Conservation (phyloP, 1,284 basidiomycete genomes). For the Cystobasidium pallidum region DNA sequence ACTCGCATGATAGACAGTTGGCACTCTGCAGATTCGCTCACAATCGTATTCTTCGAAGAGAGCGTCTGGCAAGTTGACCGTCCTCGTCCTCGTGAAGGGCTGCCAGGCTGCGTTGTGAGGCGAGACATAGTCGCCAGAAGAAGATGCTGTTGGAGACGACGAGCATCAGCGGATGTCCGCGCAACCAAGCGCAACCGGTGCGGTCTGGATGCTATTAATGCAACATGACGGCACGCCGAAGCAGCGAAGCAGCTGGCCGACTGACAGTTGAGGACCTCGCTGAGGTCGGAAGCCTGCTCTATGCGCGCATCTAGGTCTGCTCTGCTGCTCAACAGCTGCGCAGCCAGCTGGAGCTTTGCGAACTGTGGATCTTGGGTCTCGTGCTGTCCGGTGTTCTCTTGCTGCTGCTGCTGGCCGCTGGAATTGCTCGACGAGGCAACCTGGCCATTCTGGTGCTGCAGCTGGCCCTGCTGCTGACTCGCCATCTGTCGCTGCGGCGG, state of each 20-base stretch:
- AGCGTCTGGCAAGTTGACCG: constrained; percentile 77
- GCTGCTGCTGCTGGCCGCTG: constrained; percentile 22
- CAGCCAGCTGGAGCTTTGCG: constrained; percentile 10
- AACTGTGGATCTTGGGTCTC: constrained; percentile 30
- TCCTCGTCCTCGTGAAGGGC: constrained; percentile 76
- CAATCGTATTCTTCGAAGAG: constrained; percentile 80
- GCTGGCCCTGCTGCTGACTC: constrained; percentile 12
- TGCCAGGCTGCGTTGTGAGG: constrained; percentile 75
- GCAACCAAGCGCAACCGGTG: too few species aligned
- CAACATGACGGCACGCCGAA: background rate
- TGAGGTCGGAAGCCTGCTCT: constrained; percentile 39
- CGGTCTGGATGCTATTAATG: too few species aligned
- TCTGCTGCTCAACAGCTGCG: constrained; percentile 36
- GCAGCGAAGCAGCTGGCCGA: background rate
- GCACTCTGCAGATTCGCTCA: constrained; percentile 55
- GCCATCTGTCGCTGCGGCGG: background rate
- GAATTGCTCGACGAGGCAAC: background rate
- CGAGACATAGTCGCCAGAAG: constrained; percentile 64
- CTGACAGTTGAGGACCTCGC: constrained; percentile 41
- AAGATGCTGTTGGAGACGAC: constrained; percentile 19
- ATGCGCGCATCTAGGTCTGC: constrained; percentile 16
- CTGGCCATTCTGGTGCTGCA: constrained; percentile 9
- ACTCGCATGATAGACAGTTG: too few species aligned
- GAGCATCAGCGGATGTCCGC: background rate
- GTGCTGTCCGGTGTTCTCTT: background rate